phyloP scores from a whole-genome alignment of 2,329 filamentous ascomycete genomes.

The Fusarium haematococcum region DNA sequence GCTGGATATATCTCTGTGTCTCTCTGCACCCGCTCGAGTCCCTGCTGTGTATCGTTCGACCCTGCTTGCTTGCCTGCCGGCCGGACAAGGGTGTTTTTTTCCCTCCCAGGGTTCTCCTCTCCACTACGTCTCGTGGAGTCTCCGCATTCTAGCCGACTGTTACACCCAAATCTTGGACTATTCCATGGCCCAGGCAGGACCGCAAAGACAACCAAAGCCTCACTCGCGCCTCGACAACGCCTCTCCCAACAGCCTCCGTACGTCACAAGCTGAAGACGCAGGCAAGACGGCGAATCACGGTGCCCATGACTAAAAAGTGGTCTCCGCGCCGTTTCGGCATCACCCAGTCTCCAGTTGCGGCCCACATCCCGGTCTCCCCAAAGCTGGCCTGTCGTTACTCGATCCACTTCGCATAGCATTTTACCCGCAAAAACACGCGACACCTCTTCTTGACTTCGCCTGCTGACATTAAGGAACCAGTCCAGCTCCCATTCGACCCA shows the following conservation, averaged over 20 bases:
- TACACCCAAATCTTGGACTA: constrained; percentile 19
- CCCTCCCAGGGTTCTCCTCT: constrained; percentile 20
- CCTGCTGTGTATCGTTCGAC: constrained; percentile 29
- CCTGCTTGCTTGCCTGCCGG: constrained; percentile 3
- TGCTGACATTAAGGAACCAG: constrained; percentile 41
- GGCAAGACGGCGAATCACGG: constrained; percentile 27
- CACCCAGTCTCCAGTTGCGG: constrained; percentile 35
- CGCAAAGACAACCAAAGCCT: constrained; percentile 16
- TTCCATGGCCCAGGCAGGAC: neutral
- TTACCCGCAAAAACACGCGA: constrained; percentile 47
- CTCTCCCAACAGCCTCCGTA: constrained; percentile 15
- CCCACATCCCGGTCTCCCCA: constrained; percentile 44
- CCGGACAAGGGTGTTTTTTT: constrained; percentile 19
- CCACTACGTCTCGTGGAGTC: constrained; percentile 17
- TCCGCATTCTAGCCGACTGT: constrained; percentile 30
- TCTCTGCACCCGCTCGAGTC: constrained; percentile 14
- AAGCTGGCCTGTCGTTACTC: constrained; percentile 38
- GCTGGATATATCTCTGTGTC: constrained; percentile 1
- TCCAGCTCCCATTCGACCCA: constrained; percentile 21
- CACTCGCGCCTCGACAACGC: constrained; percentile 15
- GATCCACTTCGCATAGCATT: constrained; percentile 42
- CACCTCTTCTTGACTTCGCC: constrained; percentile 29
- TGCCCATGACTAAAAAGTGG: constrained; percentile 27
- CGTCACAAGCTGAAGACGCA: constrained; percentile 16
- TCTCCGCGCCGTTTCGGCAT: constrained; percentile 35